A percentile compares a stretch with the other conserved stretches of the same genome.
phyloP scores from a whole-genome alignment of 306 rosid species.

The Lathyrus sativus region DNA sequence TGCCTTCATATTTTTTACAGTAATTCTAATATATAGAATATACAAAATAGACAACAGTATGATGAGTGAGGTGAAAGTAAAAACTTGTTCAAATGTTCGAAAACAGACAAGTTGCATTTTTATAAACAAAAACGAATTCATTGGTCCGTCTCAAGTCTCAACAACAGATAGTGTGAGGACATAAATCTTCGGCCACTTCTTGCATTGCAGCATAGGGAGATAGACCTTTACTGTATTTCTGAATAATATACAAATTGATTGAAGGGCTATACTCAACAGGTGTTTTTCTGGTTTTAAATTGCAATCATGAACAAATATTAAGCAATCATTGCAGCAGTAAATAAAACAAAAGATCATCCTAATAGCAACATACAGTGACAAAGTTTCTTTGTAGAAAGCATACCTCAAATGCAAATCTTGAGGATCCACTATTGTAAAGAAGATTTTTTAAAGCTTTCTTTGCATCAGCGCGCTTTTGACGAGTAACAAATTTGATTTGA shows the following conservation, averaged over 20 bases:
- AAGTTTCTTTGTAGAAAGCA: constrained; percentile 21
- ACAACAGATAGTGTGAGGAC: constrained; percentile 1
- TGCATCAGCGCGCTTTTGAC: constrained; percentile 83
- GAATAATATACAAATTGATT: too few species aligned
- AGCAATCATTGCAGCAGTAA: constrained; percentile 16
- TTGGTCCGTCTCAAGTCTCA: constrained; percentile 10
- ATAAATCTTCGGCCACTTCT: constrained; percentile 8
- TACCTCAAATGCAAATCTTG: constrained; percentile 55
- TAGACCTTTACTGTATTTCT: background rate
- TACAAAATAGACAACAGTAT: background rate
- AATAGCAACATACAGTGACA: constrained; percentile 26
- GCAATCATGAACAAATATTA: background rate
- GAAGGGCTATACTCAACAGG: too few species aligned
- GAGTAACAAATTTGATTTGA: constrained; percentile 59
- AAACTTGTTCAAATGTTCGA: constrained; percentile 5
- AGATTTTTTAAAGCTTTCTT: constrained; percentile 84
- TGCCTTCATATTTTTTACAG: background rate
- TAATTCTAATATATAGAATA: constrained; percentile 24
- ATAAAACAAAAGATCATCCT: constrained; percentile 21
- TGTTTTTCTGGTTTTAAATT: too few species aligned
- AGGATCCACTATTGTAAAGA: constrained; percentile 64
- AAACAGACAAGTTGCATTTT: constrained; percentile 13
- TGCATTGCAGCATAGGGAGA: too few species aligned
- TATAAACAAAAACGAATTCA: constrained; percentile 8
- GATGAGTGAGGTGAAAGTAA: constrained; percentile 26